Conservation (phyloP, 2,329 filamentous ascomycete genomes). For the Amesomyces nigricolor region DNA sequence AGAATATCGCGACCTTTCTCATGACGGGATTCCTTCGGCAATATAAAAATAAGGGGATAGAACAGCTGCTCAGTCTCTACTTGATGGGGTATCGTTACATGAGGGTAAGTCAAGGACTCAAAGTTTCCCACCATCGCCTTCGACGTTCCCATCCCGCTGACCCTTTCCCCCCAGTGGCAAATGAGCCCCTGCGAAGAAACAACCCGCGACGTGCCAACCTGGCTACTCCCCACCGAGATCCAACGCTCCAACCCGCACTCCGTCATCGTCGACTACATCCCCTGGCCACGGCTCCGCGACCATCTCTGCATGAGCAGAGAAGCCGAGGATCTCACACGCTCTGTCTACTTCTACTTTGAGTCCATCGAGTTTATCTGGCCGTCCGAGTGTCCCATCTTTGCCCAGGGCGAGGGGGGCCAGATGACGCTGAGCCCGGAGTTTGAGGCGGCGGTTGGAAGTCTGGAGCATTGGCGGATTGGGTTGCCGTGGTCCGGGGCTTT, state of each 20-base stretch:
- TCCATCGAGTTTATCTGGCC: background rate
- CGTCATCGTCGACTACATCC: background rate
- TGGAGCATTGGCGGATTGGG: background rate
- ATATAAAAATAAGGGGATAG: background rate
- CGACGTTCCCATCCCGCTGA: background rate
- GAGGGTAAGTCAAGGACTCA: background rate
- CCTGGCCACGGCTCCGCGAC: background rate
- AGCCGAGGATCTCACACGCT: background rate
- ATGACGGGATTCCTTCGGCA: background rate
- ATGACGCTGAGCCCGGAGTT: background rate
- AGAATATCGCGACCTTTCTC: background rate
- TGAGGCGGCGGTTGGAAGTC: background rate
- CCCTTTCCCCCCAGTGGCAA: background rate
- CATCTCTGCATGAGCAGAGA: background rate
- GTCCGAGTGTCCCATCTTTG: background rate
- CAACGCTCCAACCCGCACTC: background rate
- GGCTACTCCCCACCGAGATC: background rate
- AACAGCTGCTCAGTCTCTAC: background rate
- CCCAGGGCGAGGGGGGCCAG: background rate
- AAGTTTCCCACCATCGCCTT: background rate
- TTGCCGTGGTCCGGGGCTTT: background rate
- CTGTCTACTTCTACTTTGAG: background rate
- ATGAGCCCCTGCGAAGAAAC: background rate
- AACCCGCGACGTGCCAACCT: background rate
- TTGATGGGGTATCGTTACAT: background rate